phyloP scores from a whole-genome alignment of 805 yeast genomes.

The Saturnispora halmiae region DNA sequence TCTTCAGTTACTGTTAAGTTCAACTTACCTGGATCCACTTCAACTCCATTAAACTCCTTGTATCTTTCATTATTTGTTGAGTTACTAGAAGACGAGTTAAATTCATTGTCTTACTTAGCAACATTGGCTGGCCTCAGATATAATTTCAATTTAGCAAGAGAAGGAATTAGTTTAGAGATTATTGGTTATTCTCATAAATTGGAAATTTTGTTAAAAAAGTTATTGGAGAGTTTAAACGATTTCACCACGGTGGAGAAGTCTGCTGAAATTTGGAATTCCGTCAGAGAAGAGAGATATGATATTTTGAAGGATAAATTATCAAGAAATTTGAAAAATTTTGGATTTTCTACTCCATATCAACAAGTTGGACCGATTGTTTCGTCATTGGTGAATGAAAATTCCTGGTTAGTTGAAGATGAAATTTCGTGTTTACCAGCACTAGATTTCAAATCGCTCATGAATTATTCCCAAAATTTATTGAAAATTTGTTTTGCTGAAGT shows the following conservation, averaged over 20 bases:
- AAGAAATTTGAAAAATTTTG: slow-evolving; percentile 59
- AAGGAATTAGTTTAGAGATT: slow-evolving; percentile 60
- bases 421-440: slow-evolving; percentile 38
- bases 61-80: slow-evolving; percentile 57
- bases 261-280: slow-evolving; percentile 20
- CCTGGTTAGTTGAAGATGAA: slow-evolving; percentile 60
- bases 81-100: slow-evolving; percentile 63
- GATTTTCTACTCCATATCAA: slow-evolving; percentile 65
- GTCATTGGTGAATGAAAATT: slow-evolving; percentile 59
- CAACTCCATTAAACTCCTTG: slow-evolving; percentile 50
- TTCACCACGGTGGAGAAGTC: slow-evolving; percentile 29
- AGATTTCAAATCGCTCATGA: slow-evolving; percentile 33
- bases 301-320: slow-evolving; percentile 54
- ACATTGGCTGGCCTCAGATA: slow-evolving; percentile 67
- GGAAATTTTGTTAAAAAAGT: slow-evolving; percentile 48
- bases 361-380: slow-evolving; percentile 61
- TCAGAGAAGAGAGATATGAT: slow-evolving; percentile 52
- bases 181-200: slow-evolving; percentile 83
- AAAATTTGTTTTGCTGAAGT: slow-evolving; percentile 59
- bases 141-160: slow-evolving; percentile 48
- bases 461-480: slow-evolving; percentile 44
- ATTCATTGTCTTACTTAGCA: slow-evolving; percentile 76
- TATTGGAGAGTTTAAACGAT: slow-evolving; percentile 43
- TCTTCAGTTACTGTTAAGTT: slow-evolving; percentile 59
- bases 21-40: slow-evolving; percentile 53